These are phyloP conservation scores for Tolypocladium nubicola DNA, from an alignment of 2,329 filamentous ascomycete genomes.

Conservation along the genomic window DNA sequence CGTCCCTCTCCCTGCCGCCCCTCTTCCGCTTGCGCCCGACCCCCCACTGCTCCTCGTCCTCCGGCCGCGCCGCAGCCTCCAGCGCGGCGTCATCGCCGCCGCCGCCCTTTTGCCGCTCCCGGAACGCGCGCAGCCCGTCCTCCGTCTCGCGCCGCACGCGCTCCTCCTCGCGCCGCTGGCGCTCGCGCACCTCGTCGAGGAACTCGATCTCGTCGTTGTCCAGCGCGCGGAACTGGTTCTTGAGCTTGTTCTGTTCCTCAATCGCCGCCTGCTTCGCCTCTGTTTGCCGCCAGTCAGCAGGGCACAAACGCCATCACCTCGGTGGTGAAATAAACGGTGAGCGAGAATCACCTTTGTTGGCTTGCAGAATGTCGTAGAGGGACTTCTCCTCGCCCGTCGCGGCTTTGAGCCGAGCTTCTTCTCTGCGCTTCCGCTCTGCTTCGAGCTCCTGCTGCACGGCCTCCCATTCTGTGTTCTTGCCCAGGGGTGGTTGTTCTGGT, in stretches of 20 bases:
- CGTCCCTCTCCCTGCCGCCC: slow-evolving; percentile 24
- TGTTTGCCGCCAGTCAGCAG: slow-evolving; percentile 15
- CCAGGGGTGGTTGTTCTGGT: slow-evolving; percentile 7
- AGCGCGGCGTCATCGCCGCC: slow-evolving; percentile 8
- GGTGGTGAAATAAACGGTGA: background rate
- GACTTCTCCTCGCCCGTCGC: slow-evolving; percentile 42
- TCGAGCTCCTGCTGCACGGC: slow-evolving; percentile 55
- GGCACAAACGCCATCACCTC: background rate
- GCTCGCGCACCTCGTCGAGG: slow-evolving; percentile 47
- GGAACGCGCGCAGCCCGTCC: slow-evolving; percentile 44
- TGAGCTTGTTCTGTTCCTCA: slow-evolving; percentile 60
- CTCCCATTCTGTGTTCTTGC: slow-evolving; percentile 44
- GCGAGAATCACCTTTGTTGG: slow-evolving; percentile 58
- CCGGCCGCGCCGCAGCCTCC: slow-evolving; percentile 11
- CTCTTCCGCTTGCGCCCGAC: slow-evolving; percentile 25
- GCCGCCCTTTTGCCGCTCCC: slow-evolving; percentile 33
- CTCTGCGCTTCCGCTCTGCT: slow-evolving; percentile 42
- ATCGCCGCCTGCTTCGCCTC: slow-evolving; percentile 75
- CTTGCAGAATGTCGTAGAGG: slow-evolving; percentile 66
- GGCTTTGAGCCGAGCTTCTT: slow-evolving; percentile 34
- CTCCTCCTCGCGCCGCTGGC: slow-evolving; percentile 42
- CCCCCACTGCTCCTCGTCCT: slow-evolving; percentile 22
- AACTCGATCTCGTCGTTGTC: slow-evolving; percentile 75
- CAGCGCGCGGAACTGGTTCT: slow-evolving; percentile 67
- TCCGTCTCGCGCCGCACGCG: slow-evolving; percentile 43